Conservation (phyloP, 169 alveolate genomes). For the Plasmodium relictum region DNA sequence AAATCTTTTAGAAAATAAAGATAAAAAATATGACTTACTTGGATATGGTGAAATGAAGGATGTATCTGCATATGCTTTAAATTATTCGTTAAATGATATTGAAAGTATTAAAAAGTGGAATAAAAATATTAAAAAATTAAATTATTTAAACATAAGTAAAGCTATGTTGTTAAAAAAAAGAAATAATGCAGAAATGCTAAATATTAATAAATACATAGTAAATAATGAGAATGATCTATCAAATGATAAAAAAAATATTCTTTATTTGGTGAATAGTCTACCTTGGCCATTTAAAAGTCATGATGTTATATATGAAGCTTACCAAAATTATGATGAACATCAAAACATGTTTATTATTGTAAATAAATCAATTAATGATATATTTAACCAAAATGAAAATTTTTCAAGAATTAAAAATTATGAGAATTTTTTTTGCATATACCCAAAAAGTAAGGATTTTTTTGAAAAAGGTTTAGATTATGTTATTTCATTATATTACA, state of each 20-base stretch:
- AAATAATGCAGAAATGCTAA: background rate
- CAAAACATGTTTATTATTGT: constrained; percentile 35
- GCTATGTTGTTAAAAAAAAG: background rate
- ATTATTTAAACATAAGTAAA: constrained; percentile 32
- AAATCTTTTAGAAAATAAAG: constrained; percentile 21
- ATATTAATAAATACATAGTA: constrained; percentile 5
- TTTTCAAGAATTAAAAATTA: constrained; percentile 38
- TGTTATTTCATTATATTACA: constrained; percentile 35
- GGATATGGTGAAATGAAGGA: constrained; percentile 35
- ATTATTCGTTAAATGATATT: constrained; percentile 14
- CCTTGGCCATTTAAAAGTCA: constrained; percentile 74
- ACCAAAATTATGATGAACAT: constrained; percentile 28
- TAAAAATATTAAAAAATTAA: constrained; percentile 21
- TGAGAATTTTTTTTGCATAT: constrained; percentile 46
- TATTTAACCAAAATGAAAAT: constrained; percentile 3
- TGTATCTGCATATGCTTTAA: constrained; percentile 38
- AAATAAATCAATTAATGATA: constrained; percentile 11
- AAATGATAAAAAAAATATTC: background rate
- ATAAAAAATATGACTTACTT: constrained; percentile 30
- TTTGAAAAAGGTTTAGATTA: constrained; percentile 40
- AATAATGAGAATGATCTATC: background rate
- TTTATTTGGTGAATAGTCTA: constrained; percentile 29
- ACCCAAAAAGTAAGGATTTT: constrained; percentile 15
- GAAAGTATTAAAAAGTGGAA: constrained; percentile 38
- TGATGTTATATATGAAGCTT: constrained; percentile 33